A percentile compares a stretch with the other conserved stretches of the same genome.
These are phyloP conservation scores for Calvatia gigantea DNA, from an alignment of 768 basidiomycete genomes.

Conservation along the genomic window DNA sequence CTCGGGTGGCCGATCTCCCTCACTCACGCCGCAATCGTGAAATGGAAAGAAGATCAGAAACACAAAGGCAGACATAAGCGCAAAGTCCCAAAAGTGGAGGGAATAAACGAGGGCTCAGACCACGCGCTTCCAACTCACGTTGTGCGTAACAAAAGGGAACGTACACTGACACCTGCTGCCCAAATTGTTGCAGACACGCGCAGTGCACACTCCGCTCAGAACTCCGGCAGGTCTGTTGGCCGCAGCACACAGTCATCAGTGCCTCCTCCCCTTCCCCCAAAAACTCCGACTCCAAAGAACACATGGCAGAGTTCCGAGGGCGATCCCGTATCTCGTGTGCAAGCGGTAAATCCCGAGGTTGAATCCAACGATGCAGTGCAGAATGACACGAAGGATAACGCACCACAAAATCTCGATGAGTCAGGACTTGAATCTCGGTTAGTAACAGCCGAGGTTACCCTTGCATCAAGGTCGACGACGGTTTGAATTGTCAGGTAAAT, in stretches of 20 bases:
- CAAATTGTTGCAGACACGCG: neutral
- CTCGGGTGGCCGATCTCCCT: constrained; percentile 6
- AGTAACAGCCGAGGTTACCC: neutral
- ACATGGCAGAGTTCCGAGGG: neutral
- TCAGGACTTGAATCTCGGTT: neutral
- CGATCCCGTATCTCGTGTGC: neutral
- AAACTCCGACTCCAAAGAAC: neutral
- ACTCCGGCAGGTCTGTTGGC: neutral
- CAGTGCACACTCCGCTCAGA: neutral
- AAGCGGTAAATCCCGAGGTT: neutral
- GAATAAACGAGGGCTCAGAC: neutral
- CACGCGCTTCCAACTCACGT: neutral
- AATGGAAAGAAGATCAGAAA: neutral
- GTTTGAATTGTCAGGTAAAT: neutral
- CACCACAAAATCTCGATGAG: neutral
- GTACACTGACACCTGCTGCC: neutral
- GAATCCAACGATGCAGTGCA: neutral
- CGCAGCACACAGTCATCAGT: neutral
- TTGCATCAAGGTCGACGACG: neutral
- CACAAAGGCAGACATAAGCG: neutral
- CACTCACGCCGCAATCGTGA: neutral
- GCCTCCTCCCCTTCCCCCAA: neutral
- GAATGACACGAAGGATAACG: neutral
- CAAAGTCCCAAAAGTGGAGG: neutral
- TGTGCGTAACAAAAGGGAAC: neutral